Percentiles rank a stretch among this genome's conserved stretches.
These are phyloP conservation scores for Paraphoma chrysanthemicola DNA, from an alignment of 2,329 filamentous ascomycete genomes.

Conservation along the genomic window DNA sequence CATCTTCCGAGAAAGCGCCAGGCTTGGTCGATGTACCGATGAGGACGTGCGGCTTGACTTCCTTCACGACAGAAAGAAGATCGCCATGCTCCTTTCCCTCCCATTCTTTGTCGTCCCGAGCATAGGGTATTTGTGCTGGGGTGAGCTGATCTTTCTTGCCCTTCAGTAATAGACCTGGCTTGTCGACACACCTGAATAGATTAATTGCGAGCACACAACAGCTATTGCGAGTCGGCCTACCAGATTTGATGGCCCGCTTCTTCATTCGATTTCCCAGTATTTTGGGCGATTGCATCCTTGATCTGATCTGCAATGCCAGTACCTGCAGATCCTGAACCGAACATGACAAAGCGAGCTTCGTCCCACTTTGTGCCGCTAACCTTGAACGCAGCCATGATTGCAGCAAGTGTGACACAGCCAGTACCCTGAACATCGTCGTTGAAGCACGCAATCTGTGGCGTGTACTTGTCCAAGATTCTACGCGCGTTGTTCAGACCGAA, in stretches of 20 bases:
- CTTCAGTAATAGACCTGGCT: constrained; percentile 75
- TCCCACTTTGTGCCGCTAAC: constrained; percentile 70
- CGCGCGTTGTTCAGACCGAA: constrained; percentile 81
- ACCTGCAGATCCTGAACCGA: constrained; percentile 82
- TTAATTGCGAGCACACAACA: neutral
- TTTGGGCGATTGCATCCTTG: constrained; percentile 75
- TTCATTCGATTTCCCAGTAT: constrained; percentile 70
- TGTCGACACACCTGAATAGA: constrained; percentile 74
- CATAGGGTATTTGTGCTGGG: constrained; percentile 71
- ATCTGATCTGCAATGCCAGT: constrained; percentile 88
- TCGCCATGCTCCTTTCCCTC: constrained; percentile 61
- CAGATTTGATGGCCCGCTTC: constrained; percentile 83
- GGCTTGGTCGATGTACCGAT: constrained; percentile 85
- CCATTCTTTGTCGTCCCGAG: constrained; percentile 71
- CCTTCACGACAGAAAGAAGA: constrained; percentile 71
- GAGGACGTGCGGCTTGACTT: constrained; percentile 79
- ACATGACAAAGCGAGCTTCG: constrained; percentile 76
- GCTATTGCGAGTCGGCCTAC: constrained; percentile 48
- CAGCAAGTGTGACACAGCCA: constrained; percentile 84
- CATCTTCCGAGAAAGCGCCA: constrained; percentile 75
- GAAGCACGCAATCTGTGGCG: constrained; percentile 78
- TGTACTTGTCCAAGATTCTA: constrained; percentile 77
- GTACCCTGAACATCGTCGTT: constrained; percentile 93
- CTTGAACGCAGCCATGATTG: constrained; percentile 77
- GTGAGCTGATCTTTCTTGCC: constrained; percentile 68